Evolutionary conservation across 2,329 filamentous ascomycete species (phyloP), one percentile per base, ranked within the genome.

Genomic region (Phyllachora maydis): DNA sequence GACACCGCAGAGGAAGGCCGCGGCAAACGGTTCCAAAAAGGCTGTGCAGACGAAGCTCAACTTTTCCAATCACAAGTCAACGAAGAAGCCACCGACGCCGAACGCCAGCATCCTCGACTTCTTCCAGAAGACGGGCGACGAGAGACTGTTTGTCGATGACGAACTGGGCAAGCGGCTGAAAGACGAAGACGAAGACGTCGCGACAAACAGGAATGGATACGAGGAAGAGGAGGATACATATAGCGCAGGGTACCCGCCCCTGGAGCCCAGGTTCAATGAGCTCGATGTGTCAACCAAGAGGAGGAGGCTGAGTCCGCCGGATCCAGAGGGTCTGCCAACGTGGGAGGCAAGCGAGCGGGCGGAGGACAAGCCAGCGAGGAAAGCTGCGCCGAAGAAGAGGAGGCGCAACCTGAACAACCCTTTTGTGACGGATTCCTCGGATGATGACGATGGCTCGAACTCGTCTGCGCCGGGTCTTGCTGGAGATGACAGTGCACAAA

Each of bases 101-200:
- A 78, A 77, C 35, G 54, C 56, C 5, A 79, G 69, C 31, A 79
- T 81, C 16, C 47, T 79, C 9, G 78, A 48, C 31, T 82, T 79
- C 43, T 82, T 82, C 40, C 69, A 75, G 37, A 81, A 78, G 38
- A 55, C 64, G n/a, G n/a, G n/a, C 24, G 50, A 72, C 30, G 51
- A 68, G 26, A 52, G 55, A 11, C 55, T 75, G 7, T 74, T 77
- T 32, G 43, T 56, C 0, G 30, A 28, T 5, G 30, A 27, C 5
- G 28, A 27, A 23, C 12, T 16, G 28, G n/a, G 16, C 26, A 22
- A 23, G 19, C 11, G 21, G 33, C 6, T 22, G 21, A 3, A 18
- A 10, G 19, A 16, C 3, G 25, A 23, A 6, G 30, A 26, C 11
- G 22, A 26, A 10, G 27, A 27, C 3, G n/a, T n/a, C n/a, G n/a